Evolutionary conservation across 169 alveolate species (phyloP).

Genomic region (Cryptosporidium ubiquitum): DNA sequence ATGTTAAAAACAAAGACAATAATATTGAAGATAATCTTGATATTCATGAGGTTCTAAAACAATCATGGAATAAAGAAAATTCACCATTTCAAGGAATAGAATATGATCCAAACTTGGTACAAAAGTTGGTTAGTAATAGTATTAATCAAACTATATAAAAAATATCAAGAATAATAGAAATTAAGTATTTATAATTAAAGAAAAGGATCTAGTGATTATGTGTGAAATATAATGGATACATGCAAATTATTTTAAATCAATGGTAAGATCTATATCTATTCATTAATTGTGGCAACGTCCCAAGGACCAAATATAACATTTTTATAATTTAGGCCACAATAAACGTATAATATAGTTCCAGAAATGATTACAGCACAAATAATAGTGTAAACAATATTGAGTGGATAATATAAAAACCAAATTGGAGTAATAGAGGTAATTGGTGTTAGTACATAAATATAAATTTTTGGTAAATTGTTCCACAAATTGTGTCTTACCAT

Average conservation of each 20-base stretch:
- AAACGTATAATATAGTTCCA: conserved; percentile 47
- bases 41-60: neutral
- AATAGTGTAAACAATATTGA: conserved; percentile 27
- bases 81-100: conserved; percentile 63
- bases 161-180: neutral
- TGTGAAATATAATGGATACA: neutral
- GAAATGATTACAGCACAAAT: conserved; percentile 46
- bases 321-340: conserved; percentile 45
- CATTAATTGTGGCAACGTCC: conserved; percentile 67
- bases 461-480: conserved; percentile 53
- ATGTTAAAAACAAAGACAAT: neutral
- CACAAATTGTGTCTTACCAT: conserved; percentile 54
- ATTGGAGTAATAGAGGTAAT: conserved; percentile 51
- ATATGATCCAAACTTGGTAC: conserved; percentile 44
- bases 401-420: conserved; percentile 58
- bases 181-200: neutral
- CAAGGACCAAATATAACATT: conserved; percentile 63
- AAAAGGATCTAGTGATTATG: neutral
- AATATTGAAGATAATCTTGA: neutral
- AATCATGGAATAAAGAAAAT: conserved; percentile 58
- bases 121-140: neutral
- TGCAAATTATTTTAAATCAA: neutral
- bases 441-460: conserved; percentile 51
- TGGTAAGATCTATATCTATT: neutral
- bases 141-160: neutral